Conservation (phyloP, 169 alveolate genomes). For the Eimeria necatrix region DNA sequence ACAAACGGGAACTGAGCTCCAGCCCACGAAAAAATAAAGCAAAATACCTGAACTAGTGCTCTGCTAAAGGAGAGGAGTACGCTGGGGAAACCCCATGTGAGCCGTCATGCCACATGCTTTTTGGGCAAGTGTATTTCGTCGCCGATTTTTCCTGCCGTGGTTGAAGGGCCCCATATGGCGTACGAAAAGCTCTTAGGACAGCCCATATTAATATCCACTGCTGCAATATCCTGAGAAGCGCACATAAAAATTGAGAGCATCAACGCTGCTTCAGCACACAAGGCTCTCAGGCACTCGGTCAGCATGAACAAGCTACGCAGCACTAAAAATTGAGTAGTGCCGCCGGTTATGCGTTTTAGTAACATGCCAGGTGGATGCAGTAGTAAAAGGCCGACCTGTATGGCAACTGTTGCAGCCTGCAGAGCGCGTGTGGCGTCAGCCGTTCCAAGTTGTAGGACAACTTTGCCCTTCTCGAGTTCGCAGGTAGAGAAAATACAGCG, state of each 20-base stretch:
- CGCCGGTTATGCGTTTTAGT: not conserved
- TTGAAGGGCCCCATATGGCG: not conserved
- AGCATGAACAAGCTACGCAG: not conserved
- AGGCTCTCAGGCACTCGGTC: not conserved
- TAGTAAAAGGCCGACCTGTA: constrained; percentile 50
- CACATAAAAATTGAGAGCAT: too few relatives aligned
- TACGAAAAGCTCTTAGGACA: constrained; percentile 84
- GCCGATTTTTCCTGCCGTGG: not conserved
- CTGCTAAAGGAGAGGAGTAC: not conserved
- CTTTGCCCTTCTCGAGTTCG: constrained; percentile 78
- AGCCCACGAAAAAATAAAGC: not conserved
- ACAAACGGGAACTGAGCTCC: not conserved
- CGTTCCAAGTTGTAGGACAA: constrained; percentile 82
- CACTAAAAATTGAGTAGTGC: not conserved
- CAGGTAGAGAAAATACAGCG: constrained; percentile 75
- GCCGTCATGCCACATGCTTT: too few relatives aligned
- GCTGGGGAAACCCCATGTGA: not conserved
- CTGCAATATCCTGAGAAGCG: constrained; percentile 76
- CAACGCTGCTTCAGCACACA: not conserved
- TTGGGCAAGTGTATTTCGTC: too few relatives aligned
- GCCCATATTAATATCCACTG: constrained; percentile 82
- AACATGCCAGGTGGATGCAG: not conserved
- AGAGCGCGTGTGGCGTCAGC: constrained; percentile 79
- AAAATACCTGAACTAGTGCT: not conserved
- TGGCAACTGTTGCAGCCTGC: constrained; percentile 58